Evolutionary conservation across 768 basidiomycete species (phyloP).

Genomic region (Leccinum broughii): DNA sequence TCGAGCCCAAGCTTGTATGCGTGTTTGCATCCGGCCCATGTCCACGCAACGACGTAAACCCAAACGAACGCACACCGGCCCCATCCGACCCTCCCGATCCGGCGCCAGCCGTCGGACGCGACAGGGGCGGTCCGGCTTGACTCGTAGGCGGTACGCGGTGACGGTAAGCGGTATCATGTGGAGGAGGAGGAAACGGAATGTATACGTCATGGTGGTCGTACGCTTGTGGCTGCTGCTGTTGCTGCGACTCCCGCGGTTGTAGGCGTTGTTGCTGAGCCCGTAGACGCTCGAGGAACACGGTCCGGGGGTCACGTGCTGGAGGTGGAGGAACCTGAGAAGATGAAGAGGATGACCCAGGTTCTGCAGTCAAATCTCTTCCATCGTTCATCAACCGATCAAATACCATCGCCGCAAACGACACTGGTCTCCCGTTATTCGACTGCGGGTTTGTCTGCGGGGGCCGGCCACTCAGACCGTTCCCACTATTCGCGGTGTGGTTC

Average conservation of each 20-base stretch:
- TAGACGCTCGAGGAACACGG: slow-evolving; percentile 14
- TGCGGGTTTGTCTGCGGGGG: slow-evolving; percentile 7
- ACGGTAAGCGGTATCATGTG: slow-evolving; percentile 7
- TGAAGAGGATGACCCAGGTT: slow-evolving; percentile 7
- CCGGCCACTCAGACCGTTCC: slow-evolving; percentile 7
- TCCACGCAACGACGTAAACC: slow-evolving; percentile 10
- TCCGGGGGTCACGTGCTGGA: slow-evolving; percentile 8
- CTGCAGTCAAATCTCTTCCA: slow-evolving; percentile 6
- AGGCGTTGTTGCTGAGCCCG: slow-evolving; percentile 17
- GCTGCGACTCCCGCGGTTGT: slow-evolving; percentile 9
- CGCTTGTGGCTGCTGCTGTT: slow-evolving; percentile 1
- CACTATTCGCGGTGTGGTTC: slow-evolving; percentile 7
- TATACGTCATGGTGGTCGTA: slow-evolving; percentile 9
- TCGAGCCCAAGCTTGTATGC: slow-evolving; percentile 14
- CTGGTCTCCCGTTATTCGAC: slow-evolving; percentile 16
- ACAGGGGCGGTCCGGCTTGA: slow-evolving; percentile 5
- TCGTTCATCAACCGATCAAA: slow-evolving; percentile 25
- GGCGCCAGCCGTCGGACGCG: slow-evolving; percentile 5
- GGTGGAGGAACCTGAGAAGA: neutral
- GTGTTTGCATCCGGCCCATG: slow-evolving; percentile 22
- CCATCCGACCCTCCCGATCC: slow-evolving; percentile 10
- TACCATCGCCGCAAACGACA: slow-evolving; percentile 18
- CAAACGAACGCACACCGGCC: slow-evolving; percentile 8
- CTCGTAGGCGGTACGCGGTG: slow-evolving; percentile 11
- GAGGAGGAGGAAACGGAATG: neutral